These are phyloP conservation scores for Raffaelea arxii DNA, from an alignment of 2,329 filamentous ascomycete species.

Conservation along the genomic window DNA sequence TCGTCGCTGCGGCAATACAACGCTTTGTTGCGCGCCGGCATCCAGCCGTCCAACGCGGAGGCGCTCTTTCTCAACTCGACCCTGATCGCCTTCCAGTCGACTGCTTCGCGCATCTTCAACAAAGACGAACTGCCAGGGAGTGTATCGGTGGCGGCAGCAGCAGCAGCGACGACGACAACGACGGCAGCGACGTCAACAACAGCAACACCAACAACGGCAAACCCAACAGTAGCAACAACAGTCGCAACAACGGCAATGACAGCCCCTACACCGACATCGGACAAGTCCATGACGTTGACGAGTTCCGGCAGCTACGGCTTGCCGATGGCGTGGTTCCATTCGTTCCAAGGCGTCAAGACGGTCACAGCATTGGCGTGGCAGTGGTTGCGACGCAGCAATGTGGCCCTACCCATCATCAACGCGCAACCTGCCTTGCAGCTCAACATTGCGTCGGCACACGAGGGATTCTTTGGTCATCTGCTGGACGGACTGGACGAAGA, in stretches of 20 bases:
- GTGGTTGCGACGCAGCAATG: slow-evolving; percentile 48
- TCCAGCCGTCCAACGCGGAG: slow-evolving; percentile 50
- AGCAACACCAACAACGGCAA: slow-evolving; percentile 2
- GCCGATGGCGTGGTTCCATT: slow-evolving; percentile 57
- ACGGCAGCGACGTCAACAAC: slow-evolving; percentile 8
- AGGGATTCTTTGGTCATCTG: slow-evolving; percentile 52
- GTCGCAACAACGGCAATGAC: not conserved
- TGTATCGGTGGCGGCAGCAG: slow-evolving; percentile 16
- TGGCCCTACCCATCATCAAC: slow-evolving; percentile 52
- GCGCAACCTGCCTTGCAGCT: slow-evolving; percentile 53
- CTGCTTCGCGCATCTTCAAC: slow-evolving; percentile 51
- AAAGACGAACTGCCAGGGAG: slow-evolving; percentile 34
- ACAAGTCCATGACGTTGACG: slow-evolving; percentile 5
- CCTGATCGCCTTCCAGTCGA: slow-evolving; percentile 58
- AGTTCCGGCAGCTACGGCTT: slow-evolving; percentile 36
- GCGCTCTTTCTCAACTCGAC: slow-evolving; percentile 53
- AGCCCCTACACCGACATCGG: not conserved
- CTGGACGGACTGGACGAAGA: slow-evolving; percentile 49
- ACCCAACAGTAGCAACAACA: not conserved
- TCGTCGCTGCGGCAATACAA: slow-evolving; percentile 54
- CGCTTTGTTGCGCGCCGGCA: slow-evolving; percentile 43
- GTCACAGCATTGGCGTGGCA: slow-evolving; percentile 56
- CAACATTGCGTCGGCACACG: slow-evolving; percentile 41
- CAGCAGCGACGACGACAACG: slow-evolving; percentile 23
- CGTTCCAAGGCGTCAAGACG: slow-evolving; percentile 58